Evolutionary conservation across 73 alveolate species (phyloP), one percentile per base, ranked within the genome.

Genomic region (Effrenium voratum): DNA sequence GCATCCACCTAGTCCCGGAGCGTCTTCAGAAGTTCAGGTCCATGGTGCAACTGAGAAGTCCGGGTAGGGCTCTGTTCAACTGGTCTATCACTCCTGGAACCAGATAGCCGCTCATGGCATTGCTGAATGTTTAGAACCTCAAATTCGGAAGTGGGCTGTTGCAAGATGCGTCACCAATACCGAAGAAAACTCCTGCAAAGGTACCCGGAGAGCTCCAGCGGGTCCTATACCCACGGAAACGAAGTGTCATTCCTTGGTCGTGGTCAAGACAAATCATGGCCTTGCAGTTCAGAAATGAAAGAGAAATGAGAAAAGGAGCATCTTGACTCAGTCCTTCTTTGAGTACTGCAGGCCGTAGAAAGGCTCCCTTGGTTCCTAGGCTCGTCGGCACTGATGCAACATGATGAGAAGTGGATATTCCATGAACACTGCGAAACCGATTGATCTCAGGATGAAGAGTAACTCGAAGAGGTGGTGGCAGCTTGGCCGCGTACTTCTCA

Each of bases 361-460:
- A 34, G 47, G 43, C 32, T 2, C 91, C 91, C 34, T 45, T 81
- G 47, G 3, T 49, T 1, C 91, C 91, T 47, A 81, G 52, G 12
- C 73, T 46, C 2, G 47, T 24, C 1, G 91, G 91, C 0, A 81
- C n/a, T 0, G 72, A 2, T 13, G 91, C 91, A n/a, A 46, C 72
- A 5, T 34, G 0, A 0, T 2, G 0, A 0, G 91, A 45, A 0
- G 44, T 30, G 2, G 91, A 81, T 0, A 36, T n/a, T 16, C 46
- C 66, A 81, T 81, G 91, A 2, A 81, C 91, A 12, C 73, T 46
- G 73, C 46, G 22, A 55, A 81, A 81, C 0, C 91, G 70, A 34
- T 81, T 81, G 2, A 28, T 26, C 28, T 81, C 91, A n/a, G 86
- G 59, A 5, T 38, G 55, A 1, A 75, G 36, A 41, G 57, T 75